These are phyloP conservation scores for Pezicula rhizophila DNA, from an alignment of 2,329 filamentous ascomycete genomes.

Conservation along the genomic window DNA sequence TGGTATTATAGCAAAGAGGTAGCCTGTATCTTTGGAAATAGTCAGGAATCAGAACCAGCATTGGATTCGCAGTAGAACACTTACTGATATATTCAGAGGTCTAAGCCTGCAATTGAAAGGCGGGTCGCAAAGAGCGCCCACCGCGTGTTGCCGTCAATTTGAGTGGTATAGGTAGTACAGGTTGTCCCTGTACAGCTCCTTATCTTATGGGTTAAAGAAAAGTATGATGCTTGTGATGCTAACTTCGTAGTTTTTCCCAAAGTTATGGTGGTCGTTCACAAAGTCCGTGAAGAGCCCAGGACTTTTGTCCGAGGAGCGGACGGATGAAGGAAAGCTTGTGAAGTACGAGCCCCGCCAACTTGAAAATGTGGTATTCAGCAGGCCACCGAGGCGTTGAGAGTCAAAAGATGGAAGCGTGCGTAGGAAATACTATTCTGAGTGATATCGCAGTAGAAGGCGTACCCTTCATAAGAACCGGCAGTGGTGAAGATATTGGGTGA, in stretches of 20 bases:
- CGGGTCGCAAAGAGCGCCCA: conserved; percentile 49
- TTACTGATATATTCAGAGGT: conserved; percentile 1
- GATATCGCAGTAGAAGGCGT: neutral
- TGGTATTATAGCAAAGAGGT: conserved; percentile 34
- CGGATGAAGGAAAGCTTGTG: conserved; percentile 68
- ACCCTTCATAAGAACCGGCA: neutral
- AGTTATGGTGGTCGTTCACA: conserved; percentile 98
- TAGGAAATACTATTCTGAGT: neutral
- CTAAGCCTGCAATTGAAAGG: conserved; percentile 24
- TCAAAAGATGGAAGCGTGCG: neutral
- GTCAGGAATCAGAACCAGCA: conserved; percentile 9
- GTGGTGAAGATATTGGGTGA: neutral
- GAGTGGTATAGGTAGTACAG: conserved; percentile 33
- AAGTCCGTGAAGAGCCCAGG: conserved; percentile 93
- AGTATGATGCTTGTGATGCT: conserved; percentile 5
- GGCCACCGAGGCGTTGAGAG: conserved; percentile 26
- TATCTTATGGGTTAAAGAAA: neutral
- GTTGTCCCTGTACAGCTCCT: conserved; percentile 26
- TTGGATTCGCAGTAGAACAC: neutral
- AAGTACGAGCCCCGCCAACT: conserved; percentile 84
- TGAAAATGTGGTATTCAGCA: conserved; percentile 53
- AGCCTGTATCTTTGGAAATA: conserved; percentile 29
- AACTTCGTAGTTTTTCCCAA: conserved; percentile 21
- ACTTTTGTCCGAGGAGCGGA: conserved; percentile 86
- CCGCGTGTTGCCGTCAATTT: conserved; percentile 44